These are phyloP conservation scores for Chrysoporthe puriensis DNA, from an alignment of 2,329 filamentous ascomycete genomes.

Conservation along the genomic window DNA sequence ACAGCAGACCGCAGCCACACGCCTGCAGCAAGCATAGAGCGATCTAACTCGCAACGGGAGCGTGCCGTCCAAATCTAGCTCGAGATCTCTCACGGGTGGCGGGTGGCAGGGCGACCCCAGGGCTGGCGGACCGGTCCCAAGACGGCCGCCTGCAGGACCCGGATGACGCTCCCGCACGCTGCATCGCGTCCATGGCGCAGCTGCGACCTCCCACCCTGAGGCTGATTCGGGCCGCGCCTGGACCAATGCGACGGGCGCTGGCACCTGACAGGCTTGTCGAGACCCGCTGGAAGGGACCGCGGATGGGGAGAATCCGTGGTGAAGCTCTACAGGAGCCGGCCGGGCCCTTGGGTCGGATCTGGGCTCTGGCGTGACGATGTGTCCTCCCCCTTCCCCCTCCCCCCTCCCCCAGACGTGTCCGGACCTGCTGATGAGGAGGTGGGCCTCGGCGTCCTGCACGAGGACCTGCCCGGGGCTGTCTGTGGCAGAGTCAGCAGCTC, in stretches of 20 bases:
- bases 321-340: not conserved
- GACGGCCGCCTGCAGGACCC: slow-evolving; percentile 12
- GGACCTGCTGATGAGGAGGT: too few species aligned
- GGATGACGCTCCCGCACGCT: slow-evolving; percentile 13
- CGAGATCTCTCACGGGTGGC: not conserved
- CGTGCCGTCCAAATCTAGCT: not conserved
- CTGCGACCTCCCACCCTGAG: not conserved
- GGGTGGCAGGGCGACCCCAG: not conserved
- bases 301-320: slow-evolving; percentile 1
- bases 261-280: not conserved
- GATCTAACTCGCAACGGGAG: not conserved
- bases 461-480: not conserved
- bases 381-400: too few species aligned
- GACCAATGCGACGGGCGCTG: not conserved
- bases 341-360: not conserved
- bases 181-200: slow-evolving; percentile 5
- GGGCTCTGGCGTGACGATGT: too few species aligned
- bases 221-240: not conserved
- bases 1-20: not conserved
- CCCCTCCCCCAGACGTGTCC: too few species aligned
- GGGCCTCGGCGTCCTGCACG: not conserved
- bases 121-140: slow-evolving; percentile 12
- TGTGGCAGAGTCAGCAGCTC: slow-evolving; percentile 1
- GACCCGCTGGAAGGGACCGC: not conserved
- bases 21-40: not conserved